Conservation (phyloP, 2,329 filamentous ascomycete genomes). For the Trichoderma sp. region DNA sequence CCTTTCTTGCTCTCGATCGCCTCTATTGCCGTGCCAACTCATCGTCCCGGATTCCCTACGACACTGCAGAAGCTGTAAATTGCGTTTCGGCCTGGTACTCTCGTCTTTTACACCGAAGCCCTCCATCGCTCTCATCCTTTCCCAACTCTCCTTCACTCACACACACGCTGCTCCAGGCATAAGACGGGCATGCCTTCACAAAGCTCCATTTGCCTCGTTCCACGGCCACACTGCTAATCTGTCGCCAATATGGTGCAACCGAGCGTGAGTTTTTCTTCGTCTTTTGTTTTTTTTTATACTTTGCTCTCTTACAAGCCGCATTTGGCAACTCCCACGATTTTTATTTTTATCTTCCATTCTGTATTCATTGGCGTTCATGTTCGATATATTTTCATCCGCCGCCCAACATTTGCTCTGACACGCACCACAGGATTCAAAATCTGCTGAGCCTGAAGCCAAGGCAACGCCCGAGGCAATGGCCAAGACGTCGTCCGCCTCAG, state of each 20-base stretch:
- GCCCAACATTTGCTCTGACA: conserved; percentile 33
- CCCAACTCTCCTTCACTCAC: conserved; percentile 11
- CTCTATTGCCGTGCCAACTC: conserved; percentile 30
- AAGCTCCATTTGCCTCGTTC: conserved; percentile 39
- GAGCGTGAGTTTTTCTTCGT: conserved; percentile 40
- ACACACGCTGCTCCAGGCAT: conserved; percentile 20
- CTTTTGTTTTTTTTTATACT: conserved; percentile 22
- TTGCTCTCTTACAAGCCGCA: conserved; percentile 16
- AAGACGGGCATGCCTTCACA: conserved; percentile 38
- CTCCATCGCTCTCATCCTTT: conserved; percentile 35
- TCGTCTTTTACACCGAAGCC: conserved; percentile 7
- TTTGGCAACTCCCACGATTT: conserved; percentile 1
- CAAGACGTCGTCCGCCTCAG: conserved; percentile 54
- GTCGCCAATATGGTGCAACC: conserved; percentile 46
- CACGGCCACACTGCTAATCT: conserved; percentile 43
- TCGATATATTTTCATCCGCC: conserved; percentile 7
- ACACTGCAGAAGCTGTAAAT: not conserved
- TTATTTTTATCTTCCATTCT: not conserved
- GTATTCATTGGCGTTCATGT: not conserved
- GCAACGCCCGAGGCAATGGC: conserved; percentile 45
- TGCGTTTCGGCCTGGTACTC: not conserved
- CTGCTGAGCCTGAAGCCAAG: conserved; percentile 42
- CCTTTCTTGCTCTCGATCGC: conserved; percentile 33
- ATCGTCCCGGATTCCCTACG: not conserved
- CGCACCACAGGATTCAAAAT: conserved; percentile 42